phyloP scores from a whole-genome alignment of 352 stramenopile species.

The Phytophthora crassamura region DNA sequence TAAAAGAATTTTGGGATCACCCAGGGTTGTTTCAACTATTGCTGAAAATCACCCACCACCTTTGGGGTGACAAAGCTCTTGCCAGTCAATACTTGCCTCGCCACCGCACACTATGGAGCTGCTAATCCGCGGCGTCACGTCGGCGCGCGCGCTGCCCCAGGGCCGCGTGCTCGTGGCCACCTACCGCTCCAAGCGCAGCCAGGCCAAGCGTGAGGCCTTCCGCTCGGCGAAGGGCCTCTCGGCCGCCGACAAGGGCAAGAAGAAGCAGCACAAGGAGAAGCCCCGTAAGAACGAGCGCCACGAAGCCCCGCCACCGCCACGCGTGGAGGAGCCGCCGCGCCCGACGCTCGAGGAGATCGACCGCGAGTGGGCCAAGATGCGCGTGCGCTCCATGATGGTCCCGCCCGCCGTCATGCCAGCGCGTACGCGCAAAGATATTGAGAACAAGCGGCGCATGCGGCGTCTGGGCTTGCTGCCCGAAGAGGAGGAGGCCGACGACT shows the following conservation, averaged over 20 bases:
- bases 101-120: slow-evolving; percentile 43
- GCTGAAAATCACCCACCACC: too few species aligned
- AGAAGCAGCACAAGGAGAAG: slow-evolving; percentile 24
- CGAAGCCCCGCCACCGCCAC: slow-evolving; percentile 6
- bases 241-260: slow-evolving; percentile 24
- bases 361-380: slow-evolving; percentile 56
- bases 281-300: slow-evolving; percentile 17
- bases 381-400: slow-evolving; percentile 38
- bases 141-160: slow-evolving; percentile 18
- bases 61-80: slow-evolving; percentile 11
- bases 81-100: slow-evolving; percentile 24
- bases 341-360: slow-evolving; percentile 47
- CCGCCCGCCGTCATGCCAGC: slow-evolving; percentile 46
- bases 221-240: not conserved
- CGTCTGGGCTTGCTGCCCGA: slow-evolving; percentile 59
- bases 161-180: slow-evolving; percentile 44
- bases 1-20: too few species aligned
- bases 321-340: slow-evolving; percentile 19
- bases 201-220: slow-evolving; percentile 45
- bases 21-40: too few species aligned
- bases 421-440: slow-evolving; percentile 51
- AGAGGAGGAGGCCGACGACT: slow-evolving; percentile 47
- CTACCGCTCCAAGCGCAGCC: slow-evolving; percentile 62
- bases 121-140: slow-evolving; percentile 33
- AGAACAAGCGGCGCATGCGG: slow-evolving; percentile 69